Evolutionary conservation across 2,329 filamentous ascomycete species (phyloP).

Genomic region (Arthroderma sp.): DNA sequence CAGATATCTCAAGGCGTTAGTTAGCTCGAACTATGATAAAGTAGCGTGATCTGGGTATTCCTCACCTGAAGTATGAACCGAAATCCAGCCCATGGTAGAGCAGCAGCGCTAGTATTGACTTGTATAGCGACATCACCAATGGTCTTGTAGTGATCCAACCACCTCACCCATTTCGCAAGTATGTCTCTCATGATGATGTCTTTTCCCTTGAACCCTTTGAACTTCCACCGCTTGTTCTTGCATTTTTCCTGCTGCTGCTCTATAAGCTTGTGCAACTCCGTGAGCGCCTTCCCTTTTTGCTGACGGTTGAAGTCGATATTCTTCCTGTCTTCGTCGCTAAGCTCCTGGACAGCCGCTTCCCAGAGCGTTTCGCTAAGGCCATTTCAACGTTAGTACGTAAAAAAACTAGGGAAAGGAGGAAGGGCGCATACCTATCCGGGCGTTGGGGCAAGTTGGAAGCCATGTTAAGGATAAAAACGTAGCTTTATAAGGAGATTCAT

Average conservation of each 20-base stretch:
- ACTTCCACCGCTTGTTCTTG: neutral
- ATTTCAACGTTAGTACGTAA: neutral
- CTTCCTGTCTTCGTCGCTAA: neutral
- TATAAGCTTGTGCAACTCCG: neutral
- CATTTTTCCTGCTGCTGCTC: neutral
- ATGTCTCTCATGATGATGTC: conserved; percentile 6
- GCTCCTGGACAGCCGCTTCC: neutral
- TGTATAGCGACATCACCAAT: conserved; percentile 19
- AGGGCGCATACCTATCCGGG: too few species aligned
- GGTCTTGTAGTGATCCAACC: conserved; percentile 17
- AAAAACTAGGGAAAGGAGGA: too few species aligned
- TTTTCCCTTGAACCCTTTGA: neutral
- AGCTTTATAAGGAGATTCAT: neutral
- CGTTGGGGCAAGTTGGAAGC: neutral
- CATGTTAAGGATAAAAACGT: neutral
- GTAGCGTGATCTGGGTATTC: neutral
- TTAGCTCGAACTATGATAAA: neutral
- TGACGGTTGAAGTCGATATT: neutral
- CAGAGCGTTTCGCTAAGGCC: neutral
- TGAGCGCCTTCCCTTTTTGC: neutral
- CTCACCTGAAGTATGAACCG: conserved; percentile 19
- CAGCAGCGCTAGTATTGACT: conserved; percentile 18
- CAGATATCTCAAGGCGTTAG: neutral
- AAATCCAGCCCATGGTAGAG: conserved; percentile 23
- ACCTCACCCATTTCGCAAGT: conserved; percentile 9